phyloP scores from a whole-genome alignment of 2,329 filamentous ascomycete species.

The Elsinoe necatrix region DNA sequence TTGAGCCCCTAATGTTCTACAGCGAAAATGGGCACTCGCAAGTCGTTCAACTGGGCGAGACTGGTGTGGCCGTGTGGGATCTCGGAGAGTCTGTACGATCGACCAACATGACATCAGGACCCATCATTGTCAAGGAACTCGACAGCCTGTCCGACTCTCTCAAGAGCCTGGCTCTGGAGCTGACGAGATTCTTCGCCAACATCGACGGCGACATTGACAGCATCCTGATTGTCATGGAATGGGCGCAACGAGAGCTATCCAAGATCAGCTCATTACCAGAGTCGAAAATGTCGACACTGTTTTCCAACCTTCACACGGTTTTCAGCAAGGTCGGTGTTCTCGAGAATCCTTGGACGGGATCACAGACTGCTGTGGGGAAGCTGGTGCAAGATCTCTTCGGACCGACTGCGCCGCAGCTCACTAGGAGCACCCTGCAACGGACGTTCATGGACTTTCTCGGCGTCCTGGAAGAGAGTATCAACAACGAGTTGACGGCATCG shows the following conservation, averaged over 20 bases:
- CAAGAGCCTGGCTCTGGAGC: constrained; percentile 72
- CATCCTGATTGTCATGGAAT: constrained; percentile 92
- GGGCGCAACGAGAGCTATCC: constrained; percentile 77
- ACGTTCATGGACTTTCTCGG: constrained; percentile 82
- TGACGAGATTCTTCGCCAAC: constrained; percentile 86
- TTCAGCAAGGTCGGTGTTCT: constrained; percentile 52
- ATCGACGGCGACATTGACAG: constrained; percentile 90
- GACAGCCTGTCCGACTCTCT: constrained; percentile 80
- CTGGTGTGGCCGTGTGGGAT: constrained; percentile 89
- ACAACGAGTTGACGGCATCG: constrained; percentile 71
- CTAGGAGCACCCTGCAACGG: constrained; percentile 69
- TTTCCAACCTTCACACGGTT: constrained; percentile 75
- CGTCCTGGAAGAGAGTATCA: constrained; percentile 82
- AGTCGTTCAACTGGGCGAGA: constrained; percentile 81
- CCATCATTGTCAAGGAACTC: constrained; percentile 74
- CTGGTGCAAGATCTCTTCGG: constrained; percentile 69
- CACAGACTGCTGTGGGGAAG: constrained; percentile 60
- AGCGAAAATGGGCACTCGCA: constrained; percentile 82
- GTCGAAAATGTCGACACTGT: constrained; percentile 60
- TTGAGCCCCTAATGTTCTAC: constrained; percentile 91
- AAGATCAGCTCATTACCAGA: constrained; percentile 56
- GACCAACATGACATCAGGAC: constrained; percentile 84
- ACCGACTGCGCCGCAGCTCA: constrained; percentile 69
- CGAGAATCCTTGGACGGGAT: constrained; percentile 38
- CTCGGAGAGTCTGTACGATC: constrained; percentile 80